These are phyloP conservation scores for Curvularia spicifera DNA, from an alignment of 2,329 filamentous ascomycete genomes.

Conservation along the genomic window DNA sequence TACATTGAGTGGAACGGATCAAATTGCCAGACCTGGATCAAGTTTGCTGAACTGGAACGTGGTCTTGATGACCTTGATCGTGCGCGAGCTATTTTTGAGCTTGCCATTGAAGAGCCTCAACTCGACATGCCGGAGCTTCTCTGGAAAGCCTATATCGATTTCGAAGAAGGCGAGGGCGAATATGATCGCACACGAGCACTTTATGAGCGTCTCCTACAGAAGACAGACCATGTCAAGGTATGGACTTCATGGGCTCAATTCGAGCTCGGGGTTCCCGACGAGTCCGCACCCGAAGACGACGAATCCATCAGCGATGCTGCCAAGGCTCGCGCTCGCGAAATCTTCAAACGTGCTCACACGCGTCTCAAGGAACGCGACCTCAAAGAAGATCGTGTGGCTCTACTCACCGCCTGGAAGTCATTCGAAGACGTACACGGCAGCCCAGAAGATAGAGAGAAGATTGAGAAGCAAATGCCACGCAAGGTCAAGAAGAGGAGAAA, in stretches of 20 bases:
- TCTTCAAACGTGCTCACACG: constrained; percentile 87
- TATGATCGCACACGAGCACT: constrained; percentile 81
- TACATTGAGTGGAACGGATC: constrained; percentile 90
- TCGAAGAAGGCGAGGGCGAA: constrained; percentile 94
- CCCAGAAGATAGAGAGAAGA: constrained; percentile 75
- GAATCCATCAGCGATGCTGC: constrained; percentile 77
- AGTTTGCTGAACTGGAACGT: constrained; percentile 91
- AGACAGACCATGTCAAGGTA: constrained; percentile 98
- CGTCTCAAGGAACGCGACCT: constrained; percentile 87
- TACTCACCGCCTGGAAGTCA: constrained; percentile 89
- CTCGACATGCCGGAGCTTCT: constrained; percentile 97
- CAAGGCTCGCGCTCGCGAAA: constrained; percentile 77
- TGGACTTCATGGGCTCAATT: constrained; percentile 99
- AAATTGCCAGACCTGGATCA: constrained; percentile 94
- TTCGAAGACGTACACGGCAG: constrained; percentile 89
- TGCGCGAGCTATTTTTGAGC: constrained; percentile 87
- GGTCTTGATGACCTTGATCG: constrained; percentile 89
- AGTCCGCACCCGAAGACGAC: constrained; percentile 61
- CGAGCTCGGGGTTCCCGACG: constrained; percentile 90
- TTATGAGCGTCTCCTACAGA: constrained; percentile 89
- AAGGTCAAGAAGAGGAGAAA: constrained; percentile 90
- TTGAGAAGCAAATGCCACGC: constrained; percentile 92
- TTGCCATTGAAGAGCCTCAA: constrained; percentile 80
- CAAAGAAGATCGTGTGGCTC: constrained; percentile 88
- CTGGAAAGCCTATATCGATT: constrained; percentile 99